A percentile compares a stretch with the other conserved stretches of the same genome.
Evolutionary conservation across 805 yeast genomes (phyloP).

Genomic region (Candida qinlingensis): DNA sequence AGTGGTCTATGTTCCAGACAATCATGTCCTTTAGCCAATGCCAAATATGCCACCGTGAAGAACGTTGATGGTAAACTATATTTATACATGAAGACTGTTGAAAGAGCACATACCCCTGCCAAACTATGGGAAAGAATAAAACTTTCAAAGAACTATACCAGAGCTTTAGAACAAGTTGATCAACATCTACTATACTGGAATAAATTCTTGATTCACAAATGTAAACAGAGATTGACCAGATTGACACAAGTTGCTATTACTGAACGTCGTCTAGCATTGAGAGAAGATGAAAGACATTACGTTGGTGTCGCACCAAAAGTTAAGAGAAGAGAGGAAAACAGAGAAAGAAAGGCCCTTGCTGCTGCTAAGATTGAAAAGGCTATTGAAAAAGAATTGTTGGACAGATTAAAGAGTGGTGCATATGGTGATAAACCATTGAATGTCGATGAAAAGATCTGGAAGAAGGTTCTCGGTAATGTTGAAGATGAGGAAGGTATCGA

Average conservation of each 20-base stretch:
- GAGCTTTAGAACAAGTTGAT: conserved; percentile 86
- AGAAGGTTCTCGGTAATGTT: conserved; percentile 81
- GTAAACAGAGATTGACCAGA: conserved; percentile 93
- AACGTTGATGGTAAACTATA: conserved; percentile 74
- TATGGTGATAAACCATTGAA: conserved; percentile 97
- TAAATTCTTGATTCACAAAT: conserved; percentile 81
- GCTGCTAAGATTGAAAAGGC: conserved; percentile 97
- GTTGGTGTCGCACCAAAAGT: conserved; percentile 93
- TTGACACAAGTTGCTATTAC: conserved; percentile 93
- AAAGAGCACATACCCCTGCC: conserved; percentile 93
- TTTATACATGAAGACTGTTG: conserved; percentile 94
- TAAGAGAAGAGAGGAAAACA: conserved; percentile 85
- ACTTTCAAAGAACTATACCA: conserved; percentile 81
- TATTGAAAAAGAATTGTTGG: conserved; percentile 91
- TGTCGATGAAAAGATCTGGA: conserved; percentile 95
- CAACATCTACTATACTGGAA: conserved; percentile 89
- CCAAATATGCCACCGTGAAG: conserved; percentile 84
- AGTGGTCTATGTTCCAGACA: conserved; percentile 89
- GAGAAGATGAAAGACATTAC: conserved; percentile 87
- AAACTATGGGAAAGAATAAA: conserved; percentile 93
- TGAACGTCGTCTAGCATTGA: conserved; percentile 86
- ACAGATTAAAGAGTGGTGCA: conserved; percentile 94
- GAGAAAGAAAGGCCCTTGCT: conserved; percentile 94
- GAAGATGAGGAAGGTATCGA: conserved; percentile 59
- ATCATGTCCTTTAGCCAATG: conserved; percentile 95